Base-by-base conservation (phyloP, 768 basidiomycete species). In the Leccinum rimulosum region DNA sequence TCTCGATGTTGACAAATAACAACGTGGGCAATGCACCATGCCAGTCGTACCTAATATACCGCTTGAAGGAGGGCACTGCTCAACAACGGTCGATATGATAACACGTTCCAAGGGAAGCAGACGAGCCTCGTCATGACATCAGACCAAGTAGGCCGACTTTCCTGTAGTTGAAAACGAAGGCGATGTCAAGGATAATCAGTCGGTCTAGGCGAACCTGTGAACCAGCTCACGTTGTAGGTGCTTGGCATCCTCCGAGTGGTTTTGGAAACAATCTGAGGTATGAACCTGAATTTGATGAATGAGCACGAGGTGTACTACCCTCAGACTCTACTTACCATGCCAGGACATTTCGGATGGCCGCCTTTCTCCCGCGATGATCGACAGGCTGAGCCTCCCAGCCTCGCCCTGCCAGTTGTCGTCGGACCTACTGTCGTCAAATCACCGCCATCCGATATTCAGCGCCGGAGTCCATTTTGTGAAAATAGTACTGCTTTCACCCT, bases 71-170 rank as follows among this genome's bases (percentile, higher is more conserved):
- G 11, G 57, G 57, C 58, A 53, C 40, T 43, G 53, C 53, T 25
- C 50, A 19, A 33, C 38, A 49, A 56, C 52, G 27, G 47, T 48
- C 30, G 47, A 65, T 35, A 27, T 30, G 57, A 50, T 30, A 59
- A 25, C 17, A 12, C 3, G 25, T 40, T 38, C 45, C 47, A 2
- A 17, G 54, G 49, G 64, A 64, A 50, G 50, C 4, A 60, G 54
- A 47, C 27, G 19, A 52, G 52, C 12, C 12, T 17, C 28, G 38
- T 28, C 35, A 19, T 43, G 12, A 14, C 51, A 57, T 47, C 9
- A 33, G 22, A 15, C n/a, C 40, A 47, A 57, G 9, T n/a, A 22
- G 14, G 27, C n/a, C 30, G 19, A 10, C n/a, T 12, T 48, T 35
- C 28, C 57, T 12, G 30, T n/a, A 10, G 17, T 3, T 40, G 30